Percentiles rank a stretch among this genome's conserved stretches.
Conservation (phyloP, 495 filamentous ascomycete species). For the Penicillium paxilli region DNA sequence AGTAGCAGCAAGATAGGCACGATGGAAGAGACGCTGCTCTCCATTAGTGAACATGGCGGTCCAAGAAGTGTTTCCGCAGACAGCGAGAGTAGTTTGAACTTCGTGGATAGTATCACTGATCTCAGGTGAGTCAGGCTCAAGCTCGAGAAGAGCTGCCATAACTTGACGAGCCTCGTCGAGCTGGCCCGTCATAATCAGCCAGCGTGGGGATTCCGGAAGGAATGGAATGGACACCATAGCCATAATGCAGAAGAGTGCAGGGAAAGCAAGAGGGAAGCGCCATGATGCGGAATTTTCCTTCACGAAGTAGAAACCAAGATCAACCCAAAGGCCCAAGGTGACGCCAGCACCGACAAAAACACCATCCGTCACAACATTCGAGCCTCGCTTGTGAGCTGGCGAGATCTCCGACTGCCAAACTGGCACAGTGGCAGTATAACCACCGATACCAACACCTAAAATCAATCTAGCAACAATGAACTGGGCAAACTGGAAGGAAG, state of each 20-base stretch:
- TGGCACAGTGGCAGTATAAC: conserved; percentile 37
- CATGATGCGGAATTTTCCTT: conserved; percentile 43
- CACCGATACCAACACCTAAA: conserved; percentile 62
- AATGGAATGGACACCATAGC: conserved; percentile 58
- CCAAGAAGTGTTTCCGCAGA: conserved; percentile 13
- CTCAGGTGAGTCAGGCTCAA: conserved; percentile 22
- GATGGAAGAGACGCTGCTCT: conserved; percentile 24
- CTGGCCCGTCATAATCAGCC: conserved; percentile 51
- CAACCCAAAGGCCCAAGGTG: conserved; percentile 43
- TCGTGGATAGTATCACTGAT: conserved; percentile 30
- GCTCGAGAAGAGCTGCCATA: conserved; percentile 28
- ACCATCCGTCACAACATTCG: conserved; percentile 39
- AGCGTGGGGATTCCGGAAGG: conserved; percentile 61
- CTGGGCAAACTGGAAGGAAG: conserved; percentile 33
- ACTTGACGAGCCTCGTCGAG: conserved; percentile 48
- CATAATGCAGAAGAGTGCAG: conserved; percentile 59
- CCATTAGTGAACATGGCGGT: conserved; percentile 23
- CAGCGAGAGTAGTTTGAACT: conserved; percentile 35
- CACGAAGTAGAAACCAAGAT: conserved; percentile 46
- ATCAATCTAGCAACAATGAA: conserved; percentile 50
- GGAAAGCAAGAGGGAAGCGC: conserved; percentile 50
- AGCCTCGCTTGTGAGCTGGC: conserved; percentile 38
- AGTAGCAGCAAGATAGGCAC: conserved; percentile 27
- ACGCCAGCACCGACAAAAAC: conserved; percentile 56
- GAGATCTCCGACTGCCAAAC: conserved; percentile 53